phyloP scores from a whole-genome alignment of 2,329 filamentous ascomycete genomes.

The Hymenoscyphus occultus region DNA sequence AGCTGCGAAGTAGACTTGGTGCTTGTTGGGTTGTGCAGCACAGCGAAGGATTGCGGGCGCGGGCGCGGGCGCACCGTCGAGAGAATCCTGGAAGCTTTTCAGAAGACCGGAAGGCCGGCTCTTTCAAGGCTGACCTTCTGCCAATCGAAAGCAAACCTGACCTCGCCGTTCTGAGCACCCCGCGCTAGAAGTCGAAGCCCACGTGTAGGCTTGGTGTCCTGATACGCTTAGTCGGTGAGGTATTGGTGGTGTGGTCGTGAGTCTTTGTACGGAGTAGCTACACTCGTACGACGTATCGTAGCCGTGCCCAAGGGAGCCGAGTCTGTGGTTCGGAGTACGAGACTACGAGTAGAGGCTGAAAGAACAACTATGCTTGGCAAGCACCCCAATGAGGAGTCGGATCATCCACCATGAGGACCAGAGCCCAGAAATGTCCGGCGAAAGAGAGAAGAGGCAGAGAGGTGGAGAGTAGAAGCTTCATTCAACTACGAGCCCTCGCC shows the following conservation, averaged over 20 bases:
- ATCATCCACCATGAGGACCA: no score
- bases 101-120: background rate
- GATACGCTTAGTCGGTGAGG: background rate
- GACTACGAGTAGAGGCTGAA: no score
- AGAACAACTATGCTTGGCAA: no score
- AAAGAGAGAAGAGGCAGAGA: no score
- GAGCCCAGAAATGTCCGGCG: no score
- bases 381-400: no score
- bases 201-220: background rate
- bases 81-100: background rate
- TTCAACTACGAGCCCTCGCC: no score
- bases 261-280: background rate
- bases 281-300: background rate
- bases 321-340: no score
- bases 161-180: background rate
- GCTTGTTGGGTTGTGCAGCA: no score
- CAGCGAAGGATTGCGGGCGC: no score
- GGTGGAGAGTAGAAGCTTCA: no score
- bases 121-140: background rate
- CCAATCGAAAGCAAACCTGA: background rate
- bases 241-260: background rate
- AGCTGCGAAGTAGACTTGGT: background rate
- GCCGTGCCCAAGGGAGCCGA: no score
- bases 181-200: background rate
- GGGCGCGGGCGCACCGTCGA: background rate